These are phyloP conservation scores for Vitis rupestris DNA, from an alignment of 164 flowering plant genomes.

Conservation along the genomic window DNA sequence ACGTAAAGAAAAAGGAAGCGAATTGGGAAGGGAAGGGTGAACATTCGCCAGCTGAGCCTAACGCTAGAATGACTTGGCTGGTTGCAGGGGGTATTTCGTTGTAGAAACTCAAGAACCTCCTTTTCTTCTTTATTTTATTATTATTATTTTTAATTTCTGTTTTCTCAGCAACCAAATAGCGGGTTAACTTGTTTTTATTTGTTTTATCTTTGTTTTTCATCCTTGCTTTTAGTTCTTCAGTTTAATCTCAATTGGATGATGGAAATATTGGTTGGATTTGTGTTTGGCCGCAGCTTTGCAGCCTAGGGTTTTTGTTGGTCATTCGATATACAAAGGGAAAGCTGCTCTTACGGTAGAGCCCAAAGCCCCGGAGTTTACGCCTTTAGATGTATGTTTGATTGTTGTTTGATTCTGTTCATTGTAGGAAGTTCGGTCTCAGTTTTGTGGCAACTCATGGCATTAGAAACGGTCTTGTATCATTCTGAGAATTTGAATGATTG, in stretches of 20 bases:
- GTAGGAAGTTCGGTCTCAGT: slow-evolving; percentile 14
- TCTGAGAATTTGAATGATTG: neutral
- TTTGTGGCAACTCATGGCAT: neutral
- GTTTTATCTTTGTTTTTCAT: neutral
- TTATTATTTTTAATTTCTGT: neutral
- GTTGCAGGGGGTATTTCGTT: too few species aligned
- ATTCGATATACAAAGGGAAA: slow-evolving; percentile 89
- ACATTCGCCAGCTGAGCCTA: too few species aligned
- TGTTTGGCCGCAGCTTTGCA: slow-evolving; percentile 31
- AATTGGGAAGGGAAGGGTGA: neutral
- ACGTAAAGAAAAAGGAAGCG: neutral
- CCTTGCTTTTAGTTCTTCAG: neutral
- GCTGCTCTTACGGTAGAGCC: slow-evolving; percentile 87
- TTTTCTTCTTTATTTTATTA: too few species aligned
- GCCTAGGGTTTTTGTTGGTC: slow-evolving; percentile 69
- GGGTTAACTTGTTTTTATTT: neutral
- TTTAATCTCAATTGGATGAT: too few species aligned
- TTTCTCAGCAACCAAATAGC: neutral
- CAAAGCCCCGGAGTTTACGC: slow-evolving; percentile 66
- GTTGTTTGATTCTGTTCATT: slow-evolving; percentile 13
- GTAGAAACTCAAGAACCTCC: too few species aligned
- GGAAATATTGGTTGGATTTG: neutral
- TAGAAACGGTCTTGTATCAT: neutral
- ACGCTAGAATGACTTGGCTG: too few species aligned
- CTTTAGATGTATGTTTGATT: slow-evolving; percentile 64